Evolutionary conservation across 371 early-diverging fungal genomes (phyloP), one percentile per base, ranked within the genome.

Genomic region (Rhizopus stolonifer): DNA sequence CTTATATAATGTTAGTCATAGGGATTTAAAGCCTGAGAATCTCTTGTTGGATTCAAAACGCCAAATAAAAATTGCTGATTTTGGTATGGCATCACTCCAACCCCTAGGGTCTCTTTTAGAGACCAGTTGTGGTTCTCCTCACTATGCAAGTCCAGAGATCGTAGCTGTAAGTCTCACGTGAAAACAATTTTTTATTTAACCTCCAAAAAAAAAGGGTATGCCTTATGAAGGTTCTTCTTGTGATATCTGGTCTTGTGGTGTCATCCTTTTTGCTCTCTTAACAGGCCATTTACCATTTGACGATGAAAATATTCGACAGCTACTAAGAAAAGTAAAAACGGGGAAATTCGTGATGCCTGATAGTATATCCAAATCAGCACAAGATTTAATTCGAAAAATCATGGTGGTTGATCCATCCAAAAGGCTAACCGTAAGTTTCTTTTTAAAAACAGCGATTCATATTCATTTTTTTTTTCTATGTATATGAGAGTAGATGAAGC

Each of bases 1-100:
- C 4, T 14, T 11, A 48, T 21, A 22, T n/a, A 25, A 23, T 45
- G 32, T 10, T 33, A 92, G 96, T 53, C 98, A 99, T 74, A 89
- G 99, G 48, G 99, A 99, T 72, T 74, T 99, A 15, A 99, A 99
- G 64, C 96, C 97, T 66, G 90, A 88, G 56, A 99, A 99, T 70
- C 76, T 99, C 40, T 77, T 99, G 50, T 74, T 99, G 15, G 95
- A 96, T 69, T 56, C 56, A 54, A 78, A 83, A 32, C 85, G 84
- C 29, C 83, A 74, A 56, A 88, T 85, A 23, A 93, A 92, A 57
- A 86, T 90, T 60, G 90, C 89, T 24, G 91, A 92, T 58, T 92
- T 90, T 71, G 91, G 91, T n/a, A 89, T 90, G 90, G 92, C 91
- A 0, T 86, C 84, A 1, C 55, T 92, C 36, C 90, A 90, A 53